Percentiles rank a stretch among this genome's conserved stretches.
phyloP scores from a whole-genome alignment of 257 asterid genomes.

The Solanum medicagineum region DNA sequence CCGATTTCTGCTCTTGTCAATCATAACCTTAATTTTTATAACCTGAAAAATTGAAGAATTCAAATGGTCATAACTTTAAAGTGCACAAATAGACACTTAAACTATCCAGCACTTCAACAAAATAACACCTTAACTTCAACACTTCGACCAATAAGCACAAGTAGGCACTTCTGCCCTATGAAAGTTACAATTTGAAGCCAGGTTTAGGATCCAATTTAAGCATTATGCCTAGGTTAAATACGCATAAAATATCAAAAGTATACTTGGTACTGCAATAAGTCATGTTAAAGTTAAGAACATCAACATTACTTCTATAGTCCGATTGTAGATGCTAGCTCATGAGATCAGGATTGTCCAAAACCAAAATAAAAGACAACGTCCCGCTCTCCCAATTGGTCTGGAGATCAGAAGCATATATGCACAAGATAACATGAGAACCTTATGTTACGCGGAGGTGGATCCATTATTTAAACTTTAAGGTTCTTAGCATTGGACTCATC shows the following conservation, averaged over 20 bases:
- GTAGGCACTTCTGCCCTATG: no score
- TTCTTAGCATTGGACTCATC: neutral
- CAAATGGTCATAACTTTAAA: neutral
- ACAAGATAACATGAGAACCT: neutral
- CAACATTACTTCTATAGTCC: neutral
- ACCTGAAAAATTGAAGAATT: neutral
- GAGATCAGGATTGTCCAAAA: neutral
- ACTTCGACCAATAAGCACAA: no score
- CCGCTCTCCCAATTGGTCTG: neutral
- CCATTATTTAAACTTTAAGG: neutral
- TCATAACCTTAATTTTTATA: neutral
- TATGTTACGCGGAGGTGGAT: neutral
- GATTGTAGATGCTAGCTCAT: neutral
- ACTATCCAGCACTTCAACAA: no score
- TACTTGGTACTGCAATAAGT: neutral
- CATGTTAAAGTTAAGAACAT: neutral
- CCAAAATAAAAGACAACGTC: neutral
- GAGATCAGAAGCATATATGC: neutral
- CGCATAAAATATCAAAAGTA: neutral
- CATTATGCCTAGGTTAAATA: neutral
- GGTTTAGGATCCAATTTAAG: no score
- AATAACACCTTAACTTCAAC: no score
- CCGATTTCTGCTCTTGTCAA: neutral
- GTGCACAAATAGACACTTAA: no score
- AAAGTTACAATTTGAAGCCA: no score